A percentile compares a stretch with the other conserved stretches of the same genome.
Conservation (phyloP, 352 stramenopile genomes). For the Phytophthora palmivora region DNA sequence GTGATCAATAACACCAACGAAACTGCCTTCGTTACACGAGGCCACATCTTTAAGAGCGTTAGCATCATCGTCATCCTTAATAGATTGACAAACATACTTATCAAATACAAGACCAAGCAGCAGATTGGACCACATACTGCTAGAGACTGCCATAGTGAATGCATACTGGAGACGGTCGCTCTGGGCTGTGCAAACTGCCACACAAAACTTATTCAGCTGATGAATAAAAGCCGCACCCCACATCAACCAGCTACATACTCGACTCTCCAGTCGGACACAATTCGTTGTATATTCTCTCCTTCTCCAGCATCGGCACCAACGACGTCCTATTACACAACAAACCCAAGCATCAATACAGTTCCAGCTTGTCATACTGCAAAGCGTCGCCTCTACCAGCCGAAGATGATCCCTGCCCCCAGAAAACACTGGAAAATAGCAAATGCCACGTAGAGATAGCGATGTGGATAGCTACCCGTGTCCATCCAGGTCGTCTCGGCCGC, state of each 20-base stretch:
- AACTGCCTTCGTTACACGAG: constrained; percentile 60
- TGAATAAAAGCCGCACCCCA: not conserved
- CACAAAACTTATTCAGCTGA: constrained; percentile 4
- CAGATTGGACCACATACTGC: constrained; percentile 72
- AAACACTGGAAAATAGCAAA: constrained; percentile 76
- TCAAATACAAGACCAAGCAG: constrained; percentile 69
- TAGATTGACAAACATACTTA: constrained; percentile 30
- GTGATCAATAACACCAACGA: constrained; percentile 55
- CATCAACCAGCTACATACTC: constrained; percentile 35
- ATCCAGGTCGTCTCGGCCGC: constrained; percentile 35
- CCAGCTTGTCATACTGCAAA: not conserved
- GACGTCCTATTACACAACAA: constrained; percentile 51
- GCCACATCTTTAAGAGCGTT: constrained; percentile 50
- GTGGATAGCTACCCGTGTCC: constrained; percentile 33
- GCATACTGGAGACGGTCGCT: constrained; percentile 66
- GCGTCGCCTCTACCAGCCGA: constrained; percentile 50
- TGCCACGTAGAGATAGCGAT: constrained; percentile 52
- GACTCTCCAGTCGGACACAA: constrained; percentile 46
- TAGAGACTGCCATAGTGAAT: constrained; percentile 66
- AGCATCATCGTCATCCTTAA: constrained; percentile 1
- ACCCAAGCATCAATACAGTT: constrained; percentile 14
- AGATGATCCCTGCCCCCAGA: constrained; percentile 65
- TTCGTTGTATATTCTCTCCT: constrained; percentile 65
- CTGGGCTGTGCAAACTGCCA: constrained; percentile 56
- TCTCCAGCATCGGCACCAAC: constrained; percentile 64